phyloP scores from a whole-genome alignment of 345 rosid species.

The Citrus medica region DNA sequence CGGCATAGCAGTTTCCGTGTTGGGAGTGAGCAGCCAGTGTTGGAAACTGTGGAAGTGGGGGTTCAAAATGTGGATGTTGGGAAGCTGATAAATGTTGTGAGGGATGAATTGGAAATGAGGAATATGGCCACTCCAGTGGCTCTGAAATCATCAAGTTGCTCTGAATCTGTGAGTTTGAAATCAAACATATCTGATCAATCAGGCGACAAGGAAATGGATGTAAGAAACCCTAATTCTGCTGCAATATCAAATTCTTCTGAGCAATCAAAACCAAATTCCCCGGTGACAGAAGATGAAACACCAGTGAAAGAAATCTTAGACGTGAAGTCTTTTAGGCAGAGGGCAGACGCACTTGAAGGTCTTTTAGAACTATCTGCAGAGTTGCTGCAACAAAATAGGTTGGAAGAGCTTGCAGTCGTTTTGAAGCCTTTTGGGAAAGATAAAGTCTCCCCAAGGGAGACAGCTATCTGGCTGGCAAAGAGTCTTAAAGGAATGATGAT shows the following conservation, averaged over 20 bases:
- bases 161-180: conserved; percentile 35
- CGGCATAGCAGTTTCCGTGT: conserved; percentile 86
- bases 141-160: conserved; percentile 39
- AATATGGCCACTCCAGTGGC: conserved; percentile 29
- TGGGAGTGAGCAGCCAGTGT: conserved; percentile 77
- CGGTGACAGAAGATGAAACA: conserved; percentile 46
- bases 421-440: conserved; percentile 94
- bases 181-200: conserved; percentile 42
- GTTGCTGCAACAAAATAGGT: conserved; percentile 72
- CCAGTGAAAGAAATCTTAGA: conserved; percentile 70
- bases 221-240: conserved; percentile 22
- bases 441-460: conserved; percentile 96
- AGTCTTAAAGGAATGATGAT: conserved; percentile 96
- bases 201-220: conserved; percentile 42
- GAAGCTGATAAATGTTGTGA: conserved; percentile 67
- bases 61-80: conserved; percentile 72
- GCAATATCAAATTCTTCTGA: conserved; percentile 42
- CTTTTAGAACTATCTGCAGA: conserved; percentile 91
- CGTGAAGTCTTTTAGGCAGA: conserved; percentile 84
- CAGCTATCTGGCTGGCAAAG: conserved; percentile 96
- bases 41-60: conserved; percentile 82
- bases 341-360: conserved; percentile 99
- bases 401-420: conserved; percentile 93
- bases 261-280: conserved; percentile 35
- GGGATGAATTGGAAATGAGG: conserved; percentile 68